These are phyloP conservation scores for Glycine tomentella DNA, from an alignment of 306 rosid genomes.

Conservation along the genomic window DNA sequence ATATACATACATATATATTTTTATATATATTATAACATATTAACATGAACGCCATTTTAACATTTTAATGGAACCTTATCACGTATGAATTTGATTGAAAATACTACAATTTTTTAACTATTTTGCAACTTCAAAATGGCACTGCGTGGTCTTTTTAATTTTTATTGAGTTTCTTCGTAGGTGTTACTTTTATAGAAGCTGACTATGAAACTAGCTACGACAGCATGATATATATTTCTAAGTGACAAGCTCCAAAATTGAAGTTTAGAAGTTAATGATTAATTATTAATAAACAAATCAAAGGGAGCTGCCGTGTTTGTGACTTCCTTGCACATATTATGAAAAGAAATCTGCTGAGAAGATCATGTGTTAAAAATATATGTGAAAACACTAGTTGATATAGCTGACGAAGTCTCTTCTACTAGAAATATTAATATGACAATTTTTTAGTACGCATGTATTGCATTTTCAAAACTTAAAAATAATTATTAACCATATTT, in stretches of 20 bases:
- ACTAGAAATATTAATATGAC: no score
- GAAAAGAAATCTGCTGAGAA: conserved; percentile 3
- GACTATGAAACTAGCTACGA: neutral
- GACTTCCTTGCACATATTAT: neutral
- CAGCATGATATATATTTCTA: neutral
- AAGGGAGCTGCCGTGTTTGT: neutral
- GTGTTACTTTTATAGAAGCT: neutral
- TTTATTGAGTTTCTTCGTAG: neutral
- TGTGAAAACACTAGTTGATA: neutral
- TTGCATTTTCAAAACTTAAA: neutral
- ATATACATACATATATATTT: no score
- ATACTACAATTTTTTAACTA: no score
- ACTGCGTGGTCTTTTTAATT: no score
- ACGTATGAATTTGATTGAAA: no score
- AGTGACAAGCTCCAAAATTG: neutral
- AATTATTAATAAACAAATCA: neutral
- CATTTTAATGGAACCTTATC: no score
- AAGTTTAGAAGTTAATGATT: neutral
- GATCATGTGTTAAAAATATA: neutral
- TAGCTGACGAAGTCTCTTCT: neutral
- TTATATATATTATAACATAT: no score
- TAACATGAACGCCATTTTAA: no score
- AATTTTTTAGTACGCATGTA: no score
- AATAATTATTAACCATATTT: neutral
- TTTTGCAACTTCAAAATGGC: no score